Evolutionary conservation across 129 eudicot species (phyloP), one percentile per base, ranked within the genome.

Genomic region (Chrysanthemum makinoi): DNA sequence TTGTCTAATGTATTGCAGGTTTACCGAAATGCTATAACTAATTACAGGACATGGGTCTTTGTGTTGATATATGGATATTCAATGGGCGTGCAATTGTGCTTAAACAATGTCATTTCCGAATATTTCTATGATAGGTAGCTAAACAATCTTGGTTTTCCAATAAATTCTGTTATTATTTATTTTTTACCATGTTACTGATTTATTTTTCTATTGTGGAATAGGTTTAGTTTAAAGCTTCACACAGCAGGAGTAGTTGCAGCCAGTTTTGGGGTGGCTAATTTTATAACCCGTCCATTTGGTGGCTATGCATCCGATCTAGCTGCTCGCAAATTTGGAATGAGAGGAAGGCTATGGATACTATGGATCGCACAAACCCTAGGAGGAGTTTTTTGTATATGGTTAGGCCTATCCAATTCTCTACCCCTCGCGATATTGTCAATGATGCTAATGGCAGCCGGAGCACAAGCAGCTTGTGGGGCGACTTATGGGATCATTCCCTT

Each of bases 381-480:
- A 13, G 83, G 80, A 18, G 46, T 83, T 46, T 85, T 85, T 65
- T 83, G 89, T 19, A 78, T 91, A 13, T 82, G 87, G 78, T 70
- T 87, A 2, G 91, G 97, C 7, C 66, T 46, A n/a, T 77, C 97
- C 24, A 74, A 72, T 66, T 71, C 83, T 2, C 86, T 91, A 47
- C 85, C 88, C 0, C 17, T 79, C 10, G 84, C 92, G 0, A 74
- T 91, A 26, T 10, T 82, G 0, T 46, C 80, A 12, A 84, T 90
- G 88, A 84, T 87, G 80, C 77, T 87, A n/a, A 87, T 90, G 91
- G 89, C 97, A 17, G n/a, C 81, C 0, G 97, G 97, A 14, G 81
- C 95, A 6, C 97, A 90, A 76, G 86, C 95, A 6, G 97, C 97
- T 0, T 87, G 95, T 30, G 97, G 97, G 0, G 97, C 97, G 14